Base-by-base conservation (phyloP, 2,329 filamentous ascomycete species). In the Colletotrichum coccodes region DNA sequence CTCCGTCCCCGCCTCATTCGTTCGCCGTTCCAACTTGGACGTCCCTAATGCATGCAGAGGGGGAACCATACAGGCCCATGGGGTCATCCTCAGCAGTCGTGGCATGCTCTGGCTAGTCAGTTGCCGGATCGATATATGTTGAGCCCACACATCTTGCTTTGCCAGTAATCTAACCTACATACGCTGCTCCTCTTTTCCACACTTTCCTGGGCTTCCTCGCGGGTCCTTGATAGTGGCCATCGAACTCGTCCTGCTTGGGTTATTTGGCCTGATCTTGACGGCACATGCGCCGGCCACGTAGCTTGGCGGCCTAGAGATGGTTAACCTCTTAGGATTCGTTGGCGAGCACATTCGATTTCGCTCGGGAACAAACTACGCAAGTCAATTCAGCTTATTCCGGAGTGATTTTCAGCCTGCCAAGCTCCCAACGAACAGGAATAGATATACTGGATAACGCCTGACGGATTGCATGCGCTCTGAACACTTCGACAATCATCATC, bases 21-120 rank as follows among this genome's bases (percentile, higher is more conserved):
- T 65, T 60, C 59, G 30, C 32, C 52, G 28, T 30, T 49, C 57
- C 57, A 46, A 40, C 38, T 70, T 60, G 56, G 46, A 52, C 26
- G 50, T 65, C 44, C 52, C 72, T 72, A 61, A 76, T 76, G 77
- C 76, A 74, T 71, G 68, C 62, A 77, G 75, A 57, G 26, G 59
- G 46, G 66, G 52, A 52, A 60, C 28, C 66, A 30, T 70, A 71
- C 53, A 63, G 50, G 63, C 46, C 59, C 67, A 68, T 70, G 64
- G 63, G 64, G 67, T 58, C 67, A 70, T 53, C 36, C 50, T 36
- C 57, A 62, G 56, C 57, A 62, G 70, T 81, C 79, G 79, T 82
- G 79, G 79, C 79, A 81, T 68, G 72, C 71, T 72, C 76, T 79
- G 74, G 78, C 73, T 73, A 76, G 76, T 72, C 72, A 62, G 72